phyloP scores from a whole-genome alignment of 2,329 filamentous ascomycete species.

The Colletotrichum sp. region DNA sequence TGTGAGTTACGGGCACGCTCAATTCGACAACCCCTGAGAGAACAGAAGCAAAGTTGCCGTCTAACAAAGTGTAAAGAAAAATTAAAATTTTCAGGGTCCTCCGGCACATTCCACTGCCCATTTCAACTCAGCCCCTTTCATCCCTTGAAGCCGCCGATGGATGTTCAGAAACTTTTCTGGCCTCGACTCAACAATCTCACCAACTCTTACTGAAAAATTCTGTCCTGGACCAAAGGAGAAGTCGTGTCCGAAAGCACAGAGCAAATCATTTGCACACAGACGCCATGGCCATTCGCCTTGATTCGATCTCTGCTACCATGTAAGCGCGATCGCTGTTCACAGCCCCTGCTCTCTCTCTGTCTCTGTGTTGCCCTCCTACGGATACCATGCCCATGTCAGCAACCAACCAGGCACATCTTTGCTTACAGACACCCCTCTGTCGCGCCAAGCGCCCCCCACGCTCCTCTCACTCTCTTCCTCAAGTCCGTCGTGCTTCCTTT shows the following conservation, averaged over 20 bases:
- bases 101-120: neutral
- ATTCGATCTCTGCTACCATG: constrained; percentile 4
- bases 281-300: neutral
- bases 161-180: neutral
- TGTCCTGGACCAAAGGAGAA: neutral
- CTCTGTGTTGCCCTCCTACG: neutral
- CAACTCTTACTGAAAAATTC: neutral
- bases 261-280: constrained; percentile 12
- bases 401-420: neutral
- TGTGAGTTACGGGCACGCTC: neutral
- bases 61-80: neutral
- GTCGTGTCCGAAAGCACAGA: constrained; percentile 3
- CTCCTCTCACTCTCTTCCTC: neutral
- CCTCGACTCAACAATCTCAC: neutral
- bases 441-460: constrained; percentile 2
- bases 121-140: neutral
- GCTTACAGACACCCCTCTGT: constrained; percentile 6
- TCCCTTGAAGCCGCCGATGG: neutral
- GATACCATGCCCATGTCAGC: neutral
- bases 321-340: constrained; percentile 9
- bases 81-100: neutral
- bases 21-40: neutral
- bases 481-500: neutral
- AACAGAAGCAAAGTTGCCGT: neutral
- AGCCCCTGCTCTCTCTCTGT: neutral